These are phyloP conservation scores for Melampsora larici-populina DNA, from an alignment of 1,284 basidiomycete species.

Conservation along the genomic window DNA sequence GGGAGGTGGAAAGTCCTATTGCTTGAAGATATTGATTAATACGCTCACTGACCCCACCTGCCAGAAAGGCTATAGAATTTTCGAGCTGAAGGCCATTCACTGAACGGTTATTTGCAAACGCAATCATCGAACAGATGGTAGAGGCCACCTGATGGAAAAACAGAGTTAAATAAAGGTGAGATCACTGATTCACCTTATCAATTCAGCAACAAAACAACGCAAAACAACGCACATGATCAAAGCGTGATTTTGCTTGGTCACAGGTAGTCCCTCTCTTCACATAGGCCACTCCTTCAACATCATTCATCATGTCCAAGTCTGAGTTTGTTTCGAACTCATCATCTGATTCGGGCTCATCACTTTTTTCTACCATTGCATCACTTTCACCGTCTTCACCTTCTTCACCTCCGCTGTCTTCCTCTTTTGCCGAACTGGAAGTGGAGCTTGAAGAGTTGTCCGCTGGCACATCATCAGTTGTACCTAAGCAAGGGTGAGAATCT, in stretches of 20 bases:
- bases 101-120: slow-evolving; percentile 7
- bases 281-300: neutral
- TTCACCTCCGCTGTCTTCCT: too few relatives aligned
- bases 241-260: neutral
- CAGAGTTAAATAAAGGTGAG: neutral
- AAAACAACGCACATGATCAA: neutral
- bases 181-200: neutral
- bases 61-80: slow-evolving; percentile 4
- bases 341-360: too few relatives aligned
- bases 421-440: too few relatives aligned
- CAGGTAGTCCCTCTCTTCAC: neutral
- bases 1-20: neutral
- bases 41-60: neutral
- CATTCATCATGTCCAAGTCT: neutral
- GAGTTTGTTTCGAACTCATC: too few relatives aligned
- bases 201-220: too few relatives aligned
- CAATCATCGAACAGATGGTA: slow-evolving; percentile 21
- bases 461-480: too few relatives aligned
- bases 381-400: too few relatives aligned
- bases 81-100: slow-evolving; percentile 7
- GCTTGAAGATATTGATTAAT: slow-evolving; percentile 4
- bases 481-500: too few relatives aligned
- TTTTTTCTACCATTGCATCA: too few relatives aligned
- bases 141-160: neutral
- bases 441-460: too few relatives aligned